Evolutionary conservation across 331 rosid species (phyloP), one percentile per base, ranked within the genome.

Genomic region (Dryas integrifolia): DNA sequence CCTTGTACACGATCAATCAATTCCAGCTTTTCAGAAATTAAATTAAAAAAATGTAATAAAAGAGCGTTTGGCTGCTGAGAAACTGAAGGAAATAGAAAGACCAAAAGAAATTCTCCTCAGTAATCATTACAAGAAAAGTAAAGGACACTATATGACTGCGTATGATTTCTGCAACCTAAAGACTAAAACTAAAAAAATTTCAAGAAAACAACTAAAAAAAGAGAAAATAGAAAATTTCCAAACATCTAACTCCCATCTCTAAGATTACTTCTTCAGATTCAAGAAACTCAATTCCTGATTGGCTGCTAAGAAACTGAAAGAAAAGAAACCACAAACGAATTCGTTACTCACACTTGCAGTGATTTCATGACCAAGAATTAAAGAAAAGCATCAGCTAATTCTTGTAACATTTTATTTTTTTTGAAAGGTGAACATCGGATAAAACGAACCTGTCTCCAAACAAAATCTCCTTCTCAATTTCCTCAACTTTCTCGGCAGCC

Each of bases 401-500:
- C 72, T 71, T 4, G 65, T 39, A 38, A 77, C 65, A 40, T 4
- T 9, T n/a, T 30, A 57, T 43, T 35, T 41, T 45, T 21, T 43
- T 11, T 35, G 16, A 50, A 21, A 59, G 73, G 49, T 52, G 69
- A 58, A 60, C 13, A 60, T 4, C 46, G 35, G 67, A 65, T 16
- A 55, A 60, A 46, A 10, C 3, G 12, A 65, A 78, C 77, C 41
- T 13, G 61, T 45, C 30, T 8, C 26, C 24, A 75, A 67, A 53
- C 16, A 1, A 70, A n/a, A 67, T 21, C 65, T 46, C 57, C 51
- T 39, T 68, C 18, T 24, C 67, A 24, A 6, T 45, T 60, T 53
- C 57, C 57, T 66, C 72, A 61, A 69, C 62, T 74, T 82, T 73
- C 79, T 52, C 59, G 62, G 82, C 60, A 52, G 53, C 70, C 79